phyloP scores from a whole-genome alignment of 768 basidiomycete species.

The Phanerochaete carnosa region DNA sequence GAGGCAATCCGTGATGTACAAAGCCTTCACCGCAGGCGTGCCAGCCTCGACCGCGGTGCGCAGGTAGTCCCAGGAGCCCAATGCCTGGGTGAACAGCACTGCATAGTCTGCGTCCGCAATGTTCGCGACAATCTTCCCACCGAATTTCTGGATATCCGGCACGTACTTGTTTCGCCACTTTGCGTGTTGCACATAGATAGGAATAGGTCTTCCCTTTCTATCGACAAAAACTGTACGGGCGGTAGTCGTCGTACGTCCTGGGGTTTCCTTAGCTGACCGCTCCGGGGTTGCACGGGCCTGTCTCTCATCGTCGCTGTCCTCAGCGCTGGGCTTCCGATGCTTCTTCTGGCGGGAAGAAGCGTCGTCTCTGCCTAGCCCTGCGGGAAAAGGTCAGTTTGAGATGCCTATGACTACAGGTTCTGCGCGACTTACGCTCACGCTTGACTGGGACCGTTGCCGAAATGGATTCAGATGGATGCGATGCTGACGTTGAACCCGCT shows the following conservation, averaged over 20 bases:
- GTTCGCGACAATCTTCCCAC: constrained; percentile 54
- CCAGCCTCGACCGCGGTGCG: constrained; percentile 29
- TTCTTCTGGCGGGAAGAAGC: not conserved
- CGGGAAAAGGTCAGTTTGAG: too few species aligned
- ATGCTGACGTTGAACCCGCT: not conserved
- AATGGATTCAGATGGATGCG: not conserved
- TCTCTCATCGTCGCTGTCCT: not conserved
- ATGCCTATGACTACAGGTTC: too few species aligned
- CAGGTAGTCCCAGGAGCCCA: constrained; percentile 48
- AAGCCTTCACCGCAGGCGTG: constrained; percentile 41
- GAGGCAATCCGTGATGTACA: constrained; percentile 18
- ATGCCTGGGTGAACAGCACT: constrained; percentile 51
- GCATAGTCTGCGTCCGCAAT: constrained; percentile 58
- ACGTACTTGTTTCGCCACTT: constrained; percentile 5
- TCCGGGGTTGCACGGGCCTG: not conserved
- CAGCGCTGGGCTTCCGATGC: not conserved
- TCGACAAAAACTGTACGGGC: not conserved
- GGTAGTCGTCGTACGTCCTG: not conserved
- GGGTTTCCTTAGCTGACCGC: not conserved
- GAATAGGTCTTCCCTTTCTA: not conserved
- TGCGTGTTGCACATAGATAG: not conserved
- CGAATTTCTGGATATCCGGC: constrained; percentile 53
- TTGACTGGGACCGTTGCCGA: not conserved
- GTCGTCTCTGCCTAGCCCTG: not conserved
- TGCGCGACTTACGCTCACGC: not conserved